Conservation (phyloP, 2,329 filamentous ascomycete genomes). For the Epichloe sibirici region DNA sequence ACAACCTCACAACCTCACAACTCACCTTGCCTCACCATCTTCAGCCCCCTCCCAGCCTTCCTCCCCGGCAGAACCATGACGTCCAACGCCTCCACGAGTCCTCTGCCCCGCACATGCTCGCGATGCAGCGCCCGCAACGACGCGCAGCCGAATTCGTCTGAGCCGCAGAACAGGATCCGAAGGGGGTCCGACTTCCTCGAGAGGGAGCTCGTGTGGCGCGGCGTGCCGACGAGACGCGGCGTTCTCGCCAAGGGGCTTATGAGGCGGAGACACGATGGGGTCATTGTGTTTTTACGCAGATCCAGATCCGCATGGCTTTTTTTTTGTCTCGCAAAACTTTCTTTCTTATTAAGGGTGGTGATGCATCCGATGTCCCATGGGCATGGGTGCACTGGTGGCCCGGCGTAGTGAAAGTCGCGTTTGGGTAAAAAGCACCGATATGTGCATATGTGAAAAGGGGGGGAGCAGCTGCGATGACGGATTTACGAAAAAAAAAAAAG, state of each 20-base stretch:
- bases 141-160: slow-evolving; percentile 76
- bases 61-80: slow-evolving; percentile 77
- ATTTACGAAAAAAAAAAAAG: not conserved
- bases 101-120: slow-evolving; percentile 40
- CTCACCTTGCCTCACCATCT: slow-evolving; percentile 51
- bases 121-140: slow-evolving; percentile 58
- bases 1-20: not conserved
- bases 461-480: not conserved
- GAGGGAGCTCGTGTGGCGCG: not conserved
- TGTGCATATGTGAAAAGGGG: not conserved
- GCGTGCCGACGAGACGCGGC: not conserved
- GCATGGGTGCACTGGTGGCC: too few relatives aligned
- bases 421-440: not conserved
- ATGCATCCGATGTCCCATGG: too few relatives aligned
- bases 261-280: slow-evolving; percentile 10
- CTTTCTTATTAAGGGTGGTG: too few relatives aligned
- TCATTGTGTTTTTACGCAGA: not conserved
- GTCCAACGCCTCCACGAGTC: slow-evolving; percentile 62
- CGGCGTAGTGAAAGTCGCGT: not conserved
- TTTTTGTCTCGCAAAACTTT: too few relatives aligned
- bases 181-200: slow-evolving; percentile 43
- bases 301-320: too few relatives aligned
- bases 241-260: not conserved
- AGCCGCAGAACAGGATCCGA: slow-evolving; percentile 85
- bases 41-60: slow-evolving; percentile 61